A percentile compares a stretch with the other conserved stretches of the same genome.
phyloP scores from a whole-genome alignment of 768 basidiomycete genomes.

The Termitomyces sp. region DNA sequence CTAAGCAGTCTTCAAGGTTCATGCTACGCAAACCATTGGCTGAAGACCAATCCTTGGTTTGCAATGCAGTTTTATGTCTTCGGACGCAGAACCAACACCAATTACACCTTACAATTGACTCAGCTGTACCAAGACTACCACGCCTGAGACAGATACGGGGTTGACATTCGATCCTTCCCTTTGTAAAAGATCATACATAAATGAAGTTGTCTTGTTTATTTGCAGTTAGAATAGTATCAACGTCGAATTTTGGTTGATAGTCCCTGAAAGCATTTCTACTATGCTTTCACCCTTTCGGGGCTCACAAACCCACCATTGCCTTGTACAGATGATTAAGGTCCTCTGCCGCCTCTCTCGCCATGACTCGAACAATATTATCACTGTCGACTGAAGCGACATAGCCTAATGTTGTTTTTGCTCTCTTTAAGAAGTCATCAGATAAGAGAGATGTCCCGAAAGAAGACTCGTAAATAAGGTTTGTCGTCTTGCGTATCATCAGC shows the following conservation, averaged over 20 bases:
- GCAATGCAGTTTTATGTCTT: slow-evolving; percentile 10
- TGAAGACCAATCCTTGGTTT: slow-evolving; percentile 13
- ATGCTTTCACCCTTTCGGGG: too few species aligned
- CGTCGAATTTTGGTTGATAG: not conserved
- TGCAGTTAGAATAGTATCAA: not conserved
- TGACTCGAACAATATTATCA: slow-evolving; percentile 64
- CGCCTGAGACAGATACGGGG: slow-evolving; percentile 96
- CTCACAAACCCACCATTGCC: slow-evolving; percentile 35
- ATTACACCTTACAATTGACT: slow-evolving; percentile 76
- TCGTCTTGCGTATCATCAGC: slow-evolving; percentile 57
- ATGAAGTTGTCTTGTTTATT: not conserved
- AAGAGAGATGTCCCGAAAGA: slow-evolving; percentile 21
- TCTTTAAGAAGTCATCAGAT: slow-evolving; percentile 32
- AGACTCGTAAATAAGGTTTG: slow-evolving; percentile 43
- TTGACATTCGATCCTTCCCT: slow-evolving; percentile 27
- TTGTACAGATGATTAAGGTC: slow-evolving; percentile 43
- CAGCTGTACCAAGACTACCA: slow-evolving; percentile 55
- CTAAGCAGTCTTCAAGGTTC: slow-evolving; percentile 14
- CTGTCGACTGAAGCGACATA: slow-evolving; percentile 70
- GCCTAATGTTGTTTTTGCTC: slow-evolving; percentile 53
- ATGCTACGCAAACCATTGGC: slow-evolving; percentile 17
- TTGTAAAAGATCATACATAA: not conserved
- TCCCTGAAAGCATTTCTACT: not conserved
- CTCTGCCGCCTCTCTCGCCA: slow-evolving; percentile 69
- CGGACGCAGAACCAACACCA: slow-evolving; percentile 46